Conservation (phyloP, 495 filamentous ascomycete species). For the Monascus purpureus region DNA sequence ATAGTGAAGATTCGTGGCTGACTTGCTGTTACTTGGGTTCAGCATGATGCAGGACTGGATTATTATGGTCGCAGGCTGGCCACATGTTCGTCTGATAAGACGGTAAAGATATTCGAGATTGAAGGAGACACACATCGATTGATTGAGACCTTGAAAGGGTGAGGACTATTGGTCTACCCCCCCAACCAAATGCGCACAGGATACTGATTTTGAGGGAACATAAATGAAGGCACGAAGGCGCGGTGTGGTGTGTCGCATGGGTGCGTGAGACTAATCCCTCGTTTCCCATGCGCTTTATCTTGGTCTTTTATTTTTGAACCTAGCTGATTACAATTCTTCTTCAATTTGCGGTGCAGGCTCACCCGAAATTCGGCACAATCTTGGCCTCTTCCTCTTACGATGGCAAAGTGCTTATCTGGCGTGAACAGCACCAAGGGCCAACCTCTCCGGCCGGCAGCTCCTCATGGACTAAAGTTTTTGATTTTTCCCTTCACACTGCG, state of each 20-base stretch:
- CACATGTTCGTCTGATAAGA: slow-evolving; percentile 95
- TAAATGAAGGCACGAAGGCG: slow-evolving; percentile 65
- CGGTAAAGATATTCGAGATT: slow-evolving; percentile 98
- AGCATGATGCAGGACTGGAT: slow-evolving; percentile 97
- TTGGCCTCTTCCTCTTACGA: slow-evolving; percentile 90
- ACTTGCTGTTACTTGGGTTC: slow-evolving; percentile 2
- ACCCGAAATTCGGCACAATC: slow-evolving; percentile 97
- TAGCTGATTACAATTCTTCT: too few relatives aligned
- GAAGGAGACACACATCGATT: slow-evolving; percentile 86
- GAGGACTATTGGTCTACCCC: slow-evolving; percentile 12
- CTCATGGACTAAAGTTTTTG: slow-evolving; percentile 70
- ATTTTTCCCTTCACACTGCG: slow-evolving; percentile 81
- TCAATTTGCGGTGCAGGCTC: slow-evolving; percentile 41
- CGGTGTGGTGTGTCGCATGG: slow-evolving; percentile 95
- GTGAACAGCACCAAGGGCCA: slow-evolving; percentile 52
- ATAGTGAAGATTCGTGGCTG: not conserved
- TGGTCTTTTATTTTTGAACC: too few relatives aligned
- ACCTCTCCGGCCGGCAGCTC: slow-evolving; percentile 32
- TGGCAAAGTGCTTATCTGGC: slow-evolving; percentile 97
- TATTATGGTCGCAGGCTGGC: slow-evolving; percentile 95
- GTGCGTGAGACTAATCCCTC: slow-evolving; percentile 23
- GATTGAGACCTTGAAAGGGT: slow-evolving; percentile 91
- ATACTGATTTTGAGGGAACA: not conserved
- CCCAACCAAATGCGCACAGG: slow-evolving; percentile 1
- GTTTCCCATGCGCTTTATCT: too few relatives aligned